These are phyloP conservation scores for Arabis alpina DNA, from an alignment of 345 rosid genomes.

Conservation along the genomic window DNA sequence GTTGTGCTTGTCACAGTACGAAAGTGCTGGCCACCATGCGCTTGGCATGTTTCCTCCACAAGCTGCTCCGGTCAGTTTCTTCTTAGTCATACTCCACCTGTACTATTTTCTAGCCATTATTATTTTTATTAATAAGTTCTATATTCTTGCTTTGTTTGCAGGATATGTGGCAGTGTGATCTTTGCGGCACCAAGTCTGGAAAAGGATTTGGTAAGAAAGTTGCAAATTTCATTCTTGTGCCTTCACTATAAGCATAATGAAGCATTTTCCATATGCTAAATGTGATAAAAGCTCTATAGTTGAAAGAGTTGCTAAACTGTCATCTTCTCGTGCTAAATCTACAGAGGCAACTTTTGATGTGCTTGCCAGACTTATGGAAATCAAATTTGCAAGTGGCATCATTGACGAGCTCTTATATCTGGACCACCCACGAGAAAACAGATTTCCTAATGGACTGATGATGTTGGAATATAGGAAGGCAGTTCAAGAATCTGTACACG, in stretches of 20 bases:
- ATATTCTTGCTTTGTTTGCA: constrained; percentile 26
- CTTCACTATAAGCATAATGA: constrained; percentile 10
- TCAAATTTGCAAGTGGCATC: constrained; percentile 95
- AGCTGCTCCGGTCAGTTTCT: constrained; percentile 83
- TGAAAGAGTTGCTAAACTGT: constrained; percentile 34
- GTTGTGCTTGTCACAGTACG: constrained; percentile 87
- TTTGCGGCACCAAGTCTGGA: constrained; percentile 47
- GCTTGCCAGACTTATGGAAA: constrained; percentile 87
- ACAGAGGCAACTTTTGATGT: constrained; percentile 96
- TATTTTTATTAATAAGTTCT: not conserved
- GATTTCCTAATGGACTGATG: constrained; percentile 76
- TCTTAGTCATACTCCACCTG: not conserved
- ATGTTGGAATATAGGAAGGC: constrained; percentile 88
- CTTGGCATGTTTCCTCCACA: constrained; percentile 95
- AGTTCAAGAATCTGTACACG: constrained; percentile 88
- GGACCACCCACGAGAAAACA: constrained; percentile 80
- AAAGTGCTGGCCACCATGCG: constrained; percentile 84
- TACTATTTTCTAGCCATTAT: not conserved
- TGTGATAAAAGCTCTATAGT: not conserved
- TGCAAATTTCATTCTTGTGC: not conserved
- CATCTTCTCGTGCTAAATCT: constrained; percentile 12
- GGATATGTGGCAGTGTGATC: constrained; percentile 48
- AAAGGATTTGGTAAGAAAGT: constrained; percentile 46
- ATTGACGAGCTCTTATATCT: constrained; percentile 88
- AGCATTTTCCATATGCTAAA: constrained; percentile 7